Evolutionary conservation across 2,329 filamentous ascomycete species (phyloP).

Genomic region (Talaromyces sp.): DNA sequence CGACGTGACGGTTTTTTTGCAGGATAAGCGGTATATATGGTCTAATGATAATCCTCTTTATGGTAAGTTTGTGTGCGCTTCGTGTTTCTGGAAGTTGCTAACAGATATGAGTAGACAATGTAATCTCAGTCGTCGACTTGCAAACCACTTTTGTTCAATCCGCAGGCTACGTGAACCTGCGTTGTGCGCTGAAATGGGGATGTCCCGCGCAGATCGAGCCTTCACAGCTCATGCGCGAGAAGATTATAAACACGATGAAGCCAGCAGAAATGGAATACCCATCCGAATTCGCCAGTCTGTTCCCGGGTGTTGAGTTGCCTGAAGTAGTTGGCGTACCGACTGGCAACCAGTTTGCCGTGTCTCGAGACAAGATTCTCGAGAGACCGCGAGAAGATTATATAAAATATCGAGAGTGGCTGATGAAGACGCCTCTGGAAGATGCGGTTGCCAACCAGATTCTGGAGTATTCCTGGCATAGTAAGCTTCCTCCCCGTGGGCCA

Average conservation of each 20-base stretch:
- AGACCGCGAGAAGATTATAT: conserved; percentile 41
- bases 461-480: conserved; percentile 55
- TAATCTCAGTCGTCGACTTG: neutral
- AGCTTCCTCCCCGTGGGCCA: conserved; percentile 20
- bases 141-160: neutral
- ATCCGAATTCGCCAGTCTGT: conserved; percentile 35
- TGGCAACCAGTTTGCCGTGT: conserved; percentile 51
- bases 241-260: neutral
- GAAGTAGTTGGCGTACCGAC: conserved; percentile 42
- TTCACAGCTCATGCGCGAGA: neutral
- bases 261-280: neutral
- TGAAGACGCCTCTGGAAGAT: conserved; percentile 41
- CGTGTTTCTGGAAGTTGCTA: neutral
- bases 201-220: neutral
- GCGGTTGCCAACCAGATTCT: conserved; percentile 45
- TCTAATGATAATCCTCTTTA: conserved; percentile 41
- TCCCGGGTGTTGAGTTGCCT: conserved; percentile 33
- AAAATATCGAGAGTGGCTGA: conserved; percentile 43
- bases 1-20: conserved; percentile 35
- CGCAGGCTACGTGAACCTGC: neutral
- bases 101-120: neutral
- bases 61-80: conserved; percentile 25
- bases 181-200: neutral
- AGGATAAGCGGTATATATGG: conserved; percentile 40
- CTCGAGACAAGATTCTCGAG: conserved; percentile 38